Percentiles rank a stretch among this genome's conserved stretches.
phyloP scores from a whole-genome alignment of 1,139 yeast species.

The Yamadazyma diospyri region DNA sequence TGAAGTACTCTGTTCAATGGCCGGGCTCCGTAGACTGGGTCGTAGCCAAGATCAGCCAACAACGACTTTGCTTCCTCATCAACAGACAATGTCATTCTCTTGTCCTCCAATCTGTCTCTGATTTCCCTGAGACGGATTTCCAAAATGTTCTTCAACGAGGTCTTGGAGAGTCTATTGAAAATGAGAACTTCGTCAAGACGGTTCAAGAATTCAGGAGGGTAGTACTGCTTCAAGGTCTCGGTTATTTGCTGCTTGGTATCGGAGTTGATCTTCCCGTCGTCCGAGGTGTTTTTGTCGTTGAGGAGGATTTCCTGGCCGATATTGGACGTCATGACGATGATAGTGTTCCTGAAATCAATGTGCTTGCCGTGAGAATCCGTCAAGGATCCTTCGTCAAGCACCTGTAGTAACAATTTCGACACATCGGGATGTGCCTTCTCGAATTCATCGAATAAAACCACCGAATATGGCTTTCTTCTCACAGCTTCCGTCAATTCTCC shows the following conservation, averaged over 20 bases:
- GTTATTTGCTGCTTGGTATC: constrained; percentile 56
- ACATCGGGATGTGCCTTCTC: constrained; percentile 97
- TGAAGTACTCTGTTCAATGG: constrained; percentile 90
- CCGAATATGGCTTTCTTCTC: constrained; percentile 90
- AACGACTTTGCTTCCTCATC: constrained; percentile 64
- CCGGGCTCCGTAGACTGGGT: constrained; percentile 90
- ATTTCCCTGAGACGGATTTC: constrained; percentile 81
- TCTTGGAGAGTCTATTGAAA: constrained; percentile 80
- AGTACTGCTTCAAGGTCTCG: constrained; percentile 63
- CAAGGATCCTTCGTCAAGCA: constrained; percentile 88
- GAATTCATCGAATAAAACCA: constrained; percentile 89
- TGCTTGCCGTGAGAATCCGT: constrained; percentile 95
- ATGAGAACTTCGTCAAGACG: constrained; percentile 88
- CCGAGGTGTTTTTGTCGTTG: constrained; percentile 46
- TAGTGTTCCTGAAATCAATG: constrained; percentile 90
- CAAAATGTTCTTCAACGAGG: constrained; percentile 71
- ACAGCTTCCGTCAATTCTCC: constrained; percentile 97
- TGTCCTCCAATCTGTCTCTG: constrained; percentile 70
- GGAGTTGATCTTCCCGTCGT: constrained; percentile 45
- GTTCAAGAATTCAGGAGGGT: constrained; percentile 93
- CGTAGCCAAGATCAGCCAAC: constrained; percentile 84
- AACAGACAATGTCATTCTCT: constrained; percentile 66
- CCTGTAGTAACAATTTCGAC: constrained; percentile 83
- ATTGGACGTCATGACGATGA: constrained; percentile 95
- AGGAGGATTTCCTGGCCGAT: constrained; percentile 89